Percentiles rank a stretch among this genome's conserved stretches.
phyloP scores from a whole-genome alignment of 2,329 filamentous ascomycete species.

The Penicillium sp. region DNA sequence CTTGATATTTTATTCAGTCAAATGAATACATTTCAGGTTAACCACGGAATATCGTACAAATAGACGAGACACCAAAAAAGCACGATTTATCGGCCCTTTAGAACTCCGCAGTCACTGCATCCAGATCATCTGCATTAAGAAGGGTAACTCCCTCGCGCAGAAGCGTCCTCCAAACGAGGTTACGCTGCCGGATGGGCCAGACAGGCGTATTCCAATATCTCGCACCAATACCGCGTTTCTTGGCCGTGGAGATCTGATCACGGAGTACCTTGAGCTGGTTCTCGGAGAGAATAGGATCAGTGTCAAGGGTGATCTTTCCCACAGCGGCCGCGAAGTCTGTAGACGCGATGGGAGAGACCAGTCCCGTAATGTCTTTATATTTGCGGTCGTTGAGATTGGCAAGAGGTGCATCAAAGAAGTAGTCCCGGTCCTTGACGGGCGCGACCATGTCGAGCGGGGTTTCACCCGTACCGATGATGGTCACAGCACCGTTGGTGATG shows the following conservation, averaged over 20 bases:
- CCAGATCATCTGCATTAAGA: slow-evolving; percentile 61
- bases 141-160: slow-evolving; percentile 56
- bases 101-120: slow-evolving; percentile 44
- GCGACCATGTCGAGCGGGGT: slow-evolving; percentile 49
- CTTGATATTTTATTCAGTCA: not conserved
- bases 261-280: slow-evolving; percentile 49
- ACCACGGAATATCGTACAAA: not conserved
- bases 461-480: slow-evolving; percentile 60
- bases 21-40: not conserved
- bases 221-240: slow-evolving; percentile 54
- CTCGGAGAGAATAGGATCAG: slow-evolving; percentile 29
- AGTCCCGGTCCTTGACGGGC: slow-evolving; percentile 45
- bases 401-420: slow-evolving; percentile 60
- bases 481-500: slow-evolving; percentile 50
- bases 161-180: slow-evolving; percentile 56
- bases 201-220: slow-evolving; percentile 61
- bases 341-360: slow-evolving; percentile 53
- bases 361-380: slow-evolving; percentile 44
- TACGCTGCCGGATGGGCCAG: slow-evolving; percentile 56
- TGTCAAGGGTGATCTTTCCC: slow-evolving; percentile 36
- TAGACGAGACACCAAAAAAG: not conserved
- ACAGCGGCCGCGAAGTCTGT: slow-evolving; percentile 48
- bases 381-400: slow-evolving; percentile 39
- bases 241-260: slow-evolving; percentile 51
- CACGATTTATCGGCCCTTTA: slow-evolving; percentile 8